phyloP scores from a whole-genome alignment of 176 grass and related monocot genomes.

The Ampelocalamus luodianensis region DNA sequence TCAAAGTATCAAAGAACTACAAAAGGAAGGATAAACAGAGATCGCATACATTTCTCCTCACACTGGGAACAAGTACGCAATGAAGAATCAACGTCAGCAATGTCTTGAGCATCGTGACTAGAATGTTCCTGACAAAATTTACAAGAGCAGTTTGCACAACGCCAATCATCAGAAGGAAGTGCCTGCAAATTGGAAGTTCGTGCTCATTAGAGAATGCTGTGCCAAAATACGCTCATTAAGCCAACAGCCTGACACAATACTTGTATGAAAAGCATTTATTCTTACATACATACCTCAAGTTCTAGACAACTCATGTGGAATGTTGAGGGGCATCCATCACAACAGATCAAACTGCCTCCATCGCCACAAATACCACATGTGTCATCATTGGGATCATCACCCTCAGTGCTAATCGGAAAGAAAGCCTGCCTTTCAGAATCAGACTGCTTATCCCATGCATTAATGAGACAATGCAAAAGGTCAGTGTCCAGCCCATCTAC shows the following conservation, averaged over 20 bases:
- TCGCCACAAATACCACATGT: constrained; percentile 96
- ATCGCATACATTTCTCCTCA: constrained; percentile 71
- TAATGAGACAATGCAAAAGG: constrained; percentile 73
- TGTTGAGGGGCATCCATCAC: constrained; percentile 92
- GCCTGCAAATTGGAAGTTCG: constrained; percentile 55
- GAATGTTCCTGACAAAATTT: constrained; percentile 80
- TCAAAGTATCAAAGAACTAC: constrained; percentile 22
- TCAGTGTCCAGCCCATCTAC: constrained; percentile 60
- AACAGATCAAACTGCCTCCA: constrained; percentile 94
- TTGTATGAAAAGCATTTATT: constrained; percentile 8
- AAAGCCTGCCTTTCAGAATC: constrained; percentile 71
- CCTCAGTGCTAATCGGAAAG: constrained; percentile 63
- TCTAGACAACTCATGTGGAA: constrained; percentile 93
- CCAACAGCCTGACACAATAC: constrained; percentile 17
- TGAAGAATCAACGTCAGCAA: constrained; percentile 49
- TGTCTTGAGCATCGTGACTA: constrained; percentile 45
- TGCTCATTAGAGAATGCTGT: constrained; percentile 30
- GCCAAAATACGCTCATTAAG: background rate
- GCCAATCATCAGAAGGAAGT: constrained; percentile 89
- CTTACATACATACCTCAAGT: constrained; percentile 62
- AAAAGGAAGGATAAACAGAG: constrained; percentile 44
- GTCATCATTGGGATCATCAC: constrained; percentile 90
- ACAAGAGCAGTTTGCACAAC: constrained; percentile 86
- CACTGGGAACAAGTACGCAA: constrained; percentile 77
- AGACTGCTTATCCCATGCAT: constrained; percentile 83